A percentile compares a stretch with the other conserved stretches of the same genome.
phyloP scores from a whole-genome alignment of 306 rosid genomes.

The Bauhinia variegata region DNA sequence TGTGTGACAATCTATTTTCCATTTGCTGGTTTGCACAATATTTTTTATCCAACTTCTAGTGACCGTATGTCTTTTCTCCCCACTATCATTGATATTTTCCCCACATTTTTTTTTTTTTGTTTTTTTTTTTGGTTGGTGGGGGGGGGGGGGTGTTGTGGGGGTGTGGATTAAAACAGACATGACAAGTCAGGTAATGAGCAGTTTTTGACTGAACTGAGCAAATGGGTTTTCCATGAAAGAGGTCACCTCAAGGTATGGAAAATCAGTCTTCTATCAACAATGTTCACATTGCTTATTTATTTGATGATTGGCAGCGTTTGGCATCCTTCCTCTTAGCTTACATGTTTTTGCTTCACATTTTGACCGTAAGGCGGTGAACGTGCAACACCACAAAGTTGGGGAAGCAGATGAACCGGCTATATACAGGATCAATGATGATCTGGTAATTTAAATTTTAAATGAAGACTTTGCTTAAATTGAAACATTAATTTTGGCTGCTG shows the following conservation, averaged over 20 bases:
- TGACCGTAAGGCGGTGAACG: slow-evolving; percentile 65
- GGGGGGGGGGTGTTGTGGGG: slow-evolving; percentile 1
- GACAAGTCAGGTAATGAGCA: slow-evolving; percentile 91
- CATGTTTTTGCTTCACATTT: slow-evolving; percentile 30
- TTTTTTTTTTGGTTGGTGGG: too few relatives aligned
- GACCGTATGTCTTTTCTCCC: neutral
- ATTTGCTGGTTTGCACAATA: slow-evolving; percentile 4
- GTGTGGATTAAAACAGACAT: slow-evolving; percentile 50
- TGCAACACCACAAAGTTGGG: slow-evolving; percentile 83
- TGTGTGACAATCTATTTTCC: slow-evolving; percentile 7
- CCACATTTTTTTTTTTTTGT: neutral
- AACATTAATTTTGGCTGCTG: slow-evolving; percentile 23
- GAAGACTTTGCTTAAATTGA: neutral
- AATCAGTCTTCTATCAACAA: slow-evolving; percentile 3
- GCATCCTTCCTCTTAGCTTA: slow-evolving; percentile 26
- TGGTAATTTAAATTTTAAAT: slow-evolving; percentile 63
- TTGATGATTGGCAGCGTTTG: slow-evolving; percentile 16
- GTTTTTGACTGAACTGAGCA: slow-evolving; percentile 81
- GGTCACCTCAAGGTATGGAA: slow-evolving; percentile 91
- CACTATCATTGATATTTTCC: neutral
- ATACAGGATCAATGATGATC: slow-evolving; percentile 86
- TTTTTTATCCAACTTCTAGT: neutral
- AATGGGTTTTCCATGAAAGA: slow-evolving; percentile 97
- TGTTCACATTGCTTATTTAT: slow-evolving; percentile 27
- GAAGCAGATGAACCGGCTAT: slow-evolving; percentile 79